These are phyloP conservation scores for Litchi chinensis DNA, from an alignment of 345 rosid species.

Conservation along the genomic window DNA sequence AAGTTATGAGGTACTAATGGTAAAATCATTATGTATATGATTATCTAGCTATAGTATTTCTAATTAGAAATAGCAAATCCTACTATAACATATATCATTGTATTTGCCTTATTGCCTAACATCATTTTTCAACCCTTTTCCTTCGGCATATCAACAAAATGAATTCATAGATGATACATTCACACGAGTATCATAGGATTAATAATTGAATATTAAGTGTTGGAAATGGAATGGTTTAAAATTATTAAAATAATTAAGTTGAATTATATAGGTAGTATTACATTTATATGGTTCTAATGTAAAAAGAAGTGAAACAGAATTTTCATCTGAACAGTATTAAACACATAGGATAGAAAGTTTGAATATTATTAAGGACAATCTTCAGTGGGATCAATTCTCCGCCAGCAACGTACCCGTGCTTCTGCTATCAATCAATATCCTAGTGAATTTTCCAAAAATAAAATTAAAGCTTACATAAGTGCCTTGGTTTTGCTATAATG, in stretches of 20 bases:
- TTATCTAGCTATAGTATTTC: too few species aligned
- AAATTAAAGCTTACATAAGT: not conserved
- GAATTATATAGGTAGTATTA: too few species aligned
- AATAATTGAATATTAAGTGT: too few species aligned
- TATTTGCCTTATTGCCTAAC: too few species aligned
- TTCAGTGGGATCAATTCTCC: not conserved
- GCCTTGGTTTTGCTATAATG: not conserved
- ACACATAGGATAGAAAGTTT: not conserved
- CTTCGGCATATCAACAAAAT: not conserved
- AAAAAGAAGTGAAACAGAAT: not conserved
- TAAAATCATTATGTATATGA: too few species aligned
- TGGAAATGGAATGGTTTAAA: too few species aligned
- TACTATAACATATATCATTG: not conserved
- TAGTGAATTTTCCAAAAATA: not conserved
- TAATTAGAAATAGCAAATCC: too few species aligned
- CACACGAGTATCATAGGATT: not conserved
- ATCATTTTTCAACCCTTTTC: not conserved
- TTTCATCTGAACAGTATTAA: not conserved
- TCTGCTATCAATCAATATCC: not conserved
- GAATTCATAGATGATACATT: not conserved
- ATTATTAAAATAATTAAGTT: too few species aligned
- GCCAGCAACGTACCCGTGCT: not conserved
- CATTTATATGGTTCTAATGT: too few species aligned
- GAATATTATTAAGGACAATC: not conserved
- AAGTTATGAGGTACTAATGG: too few species aligned